A percentile compares a stretch with the other conserved stretches of the same genome.
Evolutionary conservation across 306 rosid genomes (phyloP).

Genomic region (Hylodesmum podocarpum): DNA sequence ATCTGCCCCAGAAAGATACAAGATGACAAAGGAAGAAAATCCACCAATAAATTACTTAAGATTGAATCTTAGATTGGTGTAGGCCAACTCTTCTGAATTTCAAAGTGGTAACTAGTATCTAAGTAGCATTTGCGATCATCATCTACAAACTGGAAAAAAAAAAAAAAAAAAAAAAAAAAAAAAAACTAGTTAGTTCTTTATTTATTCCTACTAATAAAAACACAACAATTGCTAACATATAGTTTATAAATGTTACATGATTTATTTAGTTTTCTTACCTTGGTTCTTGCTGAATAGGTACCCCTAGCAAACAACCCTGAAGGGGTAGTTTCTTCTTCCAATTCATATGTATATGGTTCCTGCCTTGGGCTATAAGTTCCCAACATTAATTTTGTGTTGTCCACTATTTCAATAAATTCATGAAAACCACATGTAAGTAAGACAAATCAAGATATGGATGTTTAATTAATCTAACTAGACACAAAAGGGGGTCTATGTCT

Average conservation of each 20-base stretch:
- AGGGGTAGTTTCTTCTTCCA: slow-evolving; percentile 84
- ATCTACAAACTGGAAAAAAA: slow-evolving; percentile 68
- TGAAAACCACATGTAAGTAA: slow-evolving; percentile 16
- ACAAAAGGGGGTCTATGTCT: background rate
- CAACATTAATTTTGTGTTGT: slow-evolving; percentile 69
- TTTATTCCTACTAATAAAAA: background rate
- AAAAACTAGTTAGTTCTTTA: background rate
- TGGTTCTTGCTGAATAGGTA: slow-evolving; percentile 74
- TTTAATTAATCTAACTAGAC: slow-evolving; percentile 12
- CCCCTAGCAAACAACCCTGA: slow-evolving; percentile 85
- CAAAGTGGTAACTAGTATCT: slow-evolving; percentile 76
- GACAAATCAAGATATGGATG: background rate
- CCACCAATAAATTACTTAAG: slow-evolving; percentile 20
- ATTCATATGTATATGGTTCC: slow-evolving; percentile 65
- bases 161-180: background rate
- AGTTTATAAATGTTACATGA: background rate
- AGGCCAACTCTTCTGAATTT: slow-evolving; percentile 86
- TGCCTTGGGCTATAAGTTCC: slow-evolving; percentile 85
- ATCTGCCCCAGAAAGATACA: slow-evolving; percentile 38
- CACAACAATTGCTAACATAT: background rate
- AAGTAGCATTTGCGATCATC: slow-evolving; percentile 88
- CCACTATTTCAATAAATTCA: slow-evolving; percentile 57
- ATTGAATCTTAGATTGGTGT: slow-evolving; percentile 37
- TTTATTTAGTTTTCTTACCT: slow-evolving; percentile 43
- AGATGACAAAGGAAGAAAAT: slow-evolving; percentile 28